Base-by-base conservation (phyloP, 495 filamentous ascomycete genomes). In the Parmelia sp. region DNA sequence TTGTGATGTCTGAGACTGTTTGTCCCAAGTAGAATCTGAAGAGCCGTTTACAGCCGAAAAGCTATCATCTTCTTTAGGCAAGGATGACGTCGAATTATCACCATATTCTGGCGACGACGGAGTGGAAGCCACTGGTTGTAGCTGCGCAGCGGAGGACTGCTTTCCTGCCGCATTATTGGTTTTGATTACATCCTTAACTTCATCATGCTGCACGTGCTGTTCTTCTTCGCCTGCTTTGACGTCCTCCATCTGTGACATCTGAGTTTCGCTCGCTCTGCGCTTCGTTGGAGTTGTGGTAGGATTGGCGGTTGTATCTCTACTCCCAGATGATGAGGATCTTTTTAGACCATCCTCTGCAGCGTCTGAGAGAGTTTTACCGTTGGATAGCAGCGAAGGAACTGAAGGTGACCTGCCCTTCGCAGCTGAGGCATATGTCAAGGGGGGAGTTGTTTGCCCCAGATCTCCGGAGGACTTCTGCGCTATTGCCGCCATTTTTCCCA, bases 361-460 rank as follows among this genome's bases (percentile, higher is more conserved):
- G 64, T 42, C 78, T 70, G 57, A 65, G 66, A 47, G 74, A 66
- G 71, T 76, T 74, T 70, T 79, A 68, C 47, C 76, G 68, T 36
- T 67, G 71, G 64, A 71, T 70, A 63, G 69, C 72, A 56, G 70
- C 58, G 67, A 73, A 53, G 66, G 64, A 51, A 70, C 66, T 35
- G 76, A 64, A 36, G 80, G 68, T 62, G 84, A 76, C 64, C 84
- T 80, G 69, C 90, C 89, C 75, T 90, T 92, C 35, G 93, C 94
- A 71, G 93, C 93, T 80, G 96, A 91, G 63, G 93, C 93, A 77
- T 98, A 98, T 49, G 94, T 96, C 75, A 96, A 95, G 61, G 81
- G 73, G 58, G 82, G 59, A 12, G 35, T 57, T 31, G 55, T 49
- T 40, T 60, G 64, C 11, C 36, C 31, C 37, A 64, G 21, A 33